Evolutionary conservation across 257 asterid genomes (phyloP), one percentile per base, ranked within the genome.

Genomic region (Linderniella brevidens): DNA sequence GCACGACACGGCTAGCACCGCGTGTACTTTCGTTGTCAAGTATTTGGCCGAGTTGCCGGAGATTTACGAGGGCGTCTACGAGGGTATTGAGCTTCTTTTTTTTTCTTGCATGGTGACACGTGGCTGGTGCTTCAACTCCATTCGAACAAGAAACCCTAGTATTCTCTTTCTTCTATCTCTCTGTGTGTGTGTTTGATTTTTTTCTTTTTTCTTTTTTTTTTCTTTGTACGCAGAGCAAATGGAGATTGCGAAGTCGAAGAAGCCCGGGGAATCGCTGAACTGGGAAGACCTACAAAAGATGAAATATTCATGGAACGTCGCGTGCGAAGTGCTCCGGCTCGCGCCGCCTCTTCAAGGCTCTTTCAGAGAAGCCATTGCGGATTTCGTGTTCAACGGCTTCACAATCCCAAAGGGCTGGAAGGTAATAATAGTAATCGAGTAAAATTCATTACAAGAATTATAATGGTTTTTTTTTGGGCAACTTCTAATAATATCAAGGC

Each of bases 371-470:
- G 64, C 74, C 53, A 52, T 63, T 0, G 44, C 42, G 4, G 67
- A 68, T 16, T 63, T 68, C 46, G 35, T 49, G 1, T 68, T 49
- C 64, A 58, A 35, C 3, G 70, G 70, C 1, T 68, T 41, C 49
- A 13, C 48, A 1, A 63, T 68, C 48, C 74, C 74, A 13, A 68
- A 68, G 50, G 74, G 74, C 32, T 68, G 73, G 73, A 67, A 67
- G 67, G 71, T 65, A 64, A 43, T 0, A 37, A 37, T 8, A 37
- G 11, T 37, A 11, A 37, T 8, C 8, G 8, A 37, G 13, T 37
- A 37, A 37, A 37, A 8, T 37, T 13, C 41, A 13, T 8, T 13
- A 8, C 8, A 37, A 8, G 15, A 11, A 11, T 42, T 13, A 11
- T 42, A 11, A 8, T 37, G 8, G 11, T 37, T 11, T 37, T 11